Base-by-base conservation (phyloP, 768 basidiomycete species). In the Tubosaeta sp. region DNA sequence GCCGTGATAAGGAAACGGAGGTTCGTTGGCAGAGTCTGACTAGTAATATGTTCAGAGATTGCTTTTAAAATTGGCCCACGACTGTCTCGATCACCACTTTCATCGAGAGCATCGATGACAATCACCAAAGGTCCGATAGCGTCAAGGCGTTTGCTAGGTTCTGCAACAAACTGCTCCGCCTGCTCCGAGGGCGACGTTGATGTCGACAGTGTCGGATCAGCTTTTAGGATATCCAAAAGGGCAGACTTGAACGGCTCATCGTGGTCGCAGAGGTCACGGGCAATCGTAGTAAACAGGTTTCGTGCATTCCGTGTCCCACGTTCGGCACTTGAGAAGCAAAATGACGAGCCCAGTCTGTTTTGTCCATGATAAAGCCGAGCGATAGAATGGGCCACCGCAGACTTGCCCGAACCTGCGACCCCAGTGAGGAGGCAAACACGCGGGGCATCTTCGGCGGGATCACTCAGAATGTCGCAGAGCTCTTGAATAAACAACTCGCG, bases 91-190 rank as follows among this genome's bases (percentile, higher is more conserved):
- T 60, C 48, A 3, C 55, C 55, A 29, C 62, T 59, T 27, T 59
- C 55, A 21, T 66, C 61, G 7, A 69, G 46, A 6, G 53, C 66
- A 27, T 72, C 71, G 22, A 69, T 59, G 45, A 70, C 48, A 18
- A 68, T 53, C 7, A 68, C 44, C 6, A 67, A 44, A 11, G 67
- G 68, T 4, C 62, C 62, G 34, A 58, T 22, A 12, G 53, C 50
- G 16, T 49, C 49, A 24, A 64, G 25, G 10, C 40, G 16, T 21
- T 22, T 19, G 7, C 51, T 50, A 6, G 66, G 64, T 11, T 22
- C 30, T 12, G 67, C 19, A 27, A 67, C 55, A 19, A 64, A 50
- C 8, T 53, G 41, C 24, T 46, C 47, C 16, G 65, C 53, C 29
- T 67, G 66, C 22, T 30, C 48, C 3, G n/a, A 43, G 14, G 49